These are phyloP conservation scores for Micractinium sp. DNA, from an alignment of 139 green algal genomes.

Conservation along the genomic window DNA sequence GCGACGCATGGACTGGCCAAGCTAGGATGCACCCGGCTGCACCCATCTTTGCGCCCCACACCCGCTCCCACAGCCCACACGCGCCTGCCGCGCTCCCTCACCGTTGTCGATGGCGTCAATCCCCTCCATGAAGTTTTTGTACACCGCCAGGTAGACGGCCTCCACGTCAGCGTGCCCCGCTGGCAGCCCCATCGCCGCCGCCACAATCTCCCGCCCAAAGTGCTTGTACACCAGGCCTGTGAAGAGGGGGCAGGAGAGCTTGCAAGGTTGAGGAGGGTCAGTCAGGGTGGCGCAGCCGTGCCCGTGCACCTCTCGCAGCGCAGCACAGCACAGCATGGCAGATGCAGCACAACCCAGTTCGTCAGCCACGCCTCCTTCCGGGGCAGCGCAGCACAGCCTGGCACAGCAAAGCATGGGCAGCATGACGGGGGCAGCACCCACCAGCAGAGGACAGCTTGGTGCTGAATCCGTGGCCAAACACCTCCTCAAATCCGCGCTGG, in stretches of 20 bases:
- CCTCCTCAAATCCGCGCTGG: conserved; percentile 86
- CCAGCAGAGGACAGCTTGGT: conserved; percentile 71
- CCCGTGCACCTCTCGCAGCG: no score
- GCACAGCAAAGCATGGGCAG: no score
- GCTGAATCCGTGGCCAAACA: conserved; percentile 79
- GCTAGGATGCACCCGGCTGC: no score
- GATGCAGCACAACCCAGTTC: no score
- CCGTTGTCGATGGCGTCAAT: conserved; percentile 77
- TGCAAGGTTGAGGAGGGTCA: conserved; percentile 53
- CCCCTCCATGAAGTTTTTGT: conserved; percentile 95
- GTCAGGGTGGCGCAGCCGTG: no score
- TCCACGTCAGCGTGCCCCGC: conserved; percentile 72
- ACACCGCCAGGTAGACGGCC: conserved; percentile 87
- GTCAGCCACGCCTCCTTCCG: no score
- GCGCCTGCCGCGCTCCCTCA: not conserved
- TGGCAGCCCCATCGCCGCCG: conserved; percentile 52
- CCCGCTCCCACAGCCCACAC: no score
- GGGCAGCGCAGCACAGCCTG: no score
- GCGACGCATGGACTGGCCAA: no score
- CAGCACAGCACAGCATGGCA: no score
- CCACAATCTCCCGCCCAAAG: conserved; percentile 80
- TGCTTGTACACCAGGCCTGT: conserved; percentile 90
- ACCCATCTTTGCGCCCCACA: no score
- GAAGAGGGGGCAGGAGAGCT: conserved; percentile 62
- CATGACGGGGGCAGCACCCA: conserved; percentile 22